These are phyloP conservation scores for Aureobasidium pullulans DNA, from an alignment of 2,329 filamentous ascomycete species.

Conservation along the genomic window DNA sequence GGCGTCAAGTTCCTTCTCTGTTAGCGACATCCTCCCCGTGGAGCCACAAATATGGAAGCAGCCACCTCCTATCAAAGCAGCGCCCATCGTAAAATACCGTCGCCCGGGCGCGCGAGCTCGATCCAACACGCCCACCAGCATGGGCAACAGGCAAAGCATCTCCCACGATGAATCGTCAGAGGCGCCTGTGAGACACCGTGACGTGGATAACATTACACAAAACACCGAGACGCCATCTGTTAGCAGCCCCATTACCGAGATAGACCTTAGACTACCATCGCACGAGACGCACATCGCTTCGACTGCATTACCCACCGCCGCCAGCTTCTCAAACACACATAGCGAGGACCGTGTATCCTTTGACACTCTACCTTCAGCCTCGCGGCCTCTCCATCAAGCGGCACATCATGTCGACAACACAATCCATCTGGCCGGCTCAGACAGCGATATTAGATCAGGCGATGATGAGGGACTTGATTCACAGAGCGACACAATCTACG, in stretches of 20 bases:
- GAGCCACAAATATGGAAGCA: conserved; percentile 32
- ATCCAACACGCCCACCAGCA: conserved; percentile 21
- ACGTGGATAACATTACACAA: conserved; percentile 24
- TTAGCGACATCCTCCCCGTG: conserved; percentile 37
- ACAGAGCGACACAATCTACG: conserved; percentile 69
- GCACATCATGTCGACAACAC: conserved; percentile 45
- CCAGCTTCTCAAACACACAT: not conserved
- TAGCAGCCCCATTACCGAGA: conserved; percentile 7
- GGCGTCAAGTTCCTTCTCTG: conserved; percentile 42
- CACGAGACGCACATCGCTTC: not conserved
- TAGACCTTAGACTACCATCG: conserved; percentile 9
- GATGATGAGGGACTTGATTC: conserved; percentile 75
- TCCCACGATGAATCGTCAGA: conserved; percentile 27
- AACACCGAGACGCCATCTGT: not conserved
- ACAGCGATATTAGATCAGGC: conserved; percentile 59
- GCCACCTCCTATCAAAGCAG: conserved; percentile 29
- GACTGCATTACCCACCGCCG: not conserved
- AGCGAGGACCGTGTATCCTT: conserved; percentile 42
- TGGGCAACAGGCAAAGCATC: conserved; percentile 31
- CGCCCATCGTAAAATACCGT: conserved; percentile 23
- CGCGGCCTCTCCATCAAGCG: not conserved
- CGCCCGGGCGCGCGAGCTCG: conserved; percentile 19
- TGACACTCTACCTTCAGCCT: not conserved
- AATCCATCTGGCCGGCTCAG: conserved; percentile 59
- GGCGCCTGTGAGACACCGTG: conserved; percentile 30